Conservation (phyloP, 1,284 basidiomycete species). For the Ustilago curta region DNA sequence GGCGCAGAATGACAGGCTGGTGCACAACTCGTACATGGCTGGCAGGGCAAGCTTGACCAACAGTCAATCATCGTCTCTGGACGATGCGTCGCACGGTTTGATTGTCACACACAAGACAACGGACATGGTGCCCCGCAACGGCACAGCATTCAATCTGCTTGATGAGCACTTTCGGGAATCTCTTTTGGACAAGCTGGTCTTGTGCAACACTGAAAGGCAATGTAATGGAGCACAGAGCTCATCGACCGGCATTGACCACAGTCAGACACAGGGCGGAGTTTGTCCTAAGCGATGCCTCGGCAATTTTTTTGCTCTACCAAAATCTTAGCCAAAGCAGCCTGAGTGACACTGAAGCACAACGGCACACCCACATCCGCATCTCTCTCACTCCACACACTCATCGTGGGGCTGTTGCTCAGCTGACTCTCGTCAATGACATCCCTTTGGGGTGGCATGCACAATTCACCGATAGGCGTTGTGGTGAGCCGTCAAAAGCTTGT, state of each 20-base stretch:
- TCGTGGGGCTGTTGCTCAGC: neutral
- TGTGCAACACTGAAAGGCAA: no score
- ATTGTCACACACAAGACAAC: neutral
- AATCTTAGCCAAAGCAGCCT: neutral
- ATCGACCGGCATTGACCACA: neutral
- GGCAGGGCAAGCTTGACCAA: no score
- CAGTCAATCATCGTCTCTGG: no score
- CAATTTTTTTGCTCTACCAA: no score
- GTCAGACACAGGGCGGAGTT: neutral
- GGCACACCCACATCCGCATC: slow-evolving; percentile 3
- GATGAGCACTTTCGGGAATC: slow-evolving; percentile 1
- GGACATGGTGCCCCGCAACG: slow-evolving; percentile 3
- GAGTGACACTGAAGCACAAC: neutral
- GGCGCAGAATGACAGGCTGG: no score
- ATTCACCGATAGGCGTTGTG: neutral
- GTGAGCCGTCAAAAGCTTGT: neutral
- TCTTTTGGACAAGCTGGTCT: neutral
- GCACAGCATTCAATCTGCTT: neutral
- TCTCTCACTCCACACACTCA: neutral
- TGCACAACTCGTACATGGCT: no score
- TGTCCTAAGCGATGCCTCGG: slow-evolving; percentile 1
- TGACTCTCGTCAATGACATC: neutral
- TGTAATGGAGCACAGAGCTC: neutral
- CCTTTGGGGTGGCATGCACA: neutral
- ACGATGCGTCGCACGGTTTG: no score